Evolutionary conservation across 352 stramenopile species (phyloP).

Genomic region (Pythium vanterpoolii): DNA sequence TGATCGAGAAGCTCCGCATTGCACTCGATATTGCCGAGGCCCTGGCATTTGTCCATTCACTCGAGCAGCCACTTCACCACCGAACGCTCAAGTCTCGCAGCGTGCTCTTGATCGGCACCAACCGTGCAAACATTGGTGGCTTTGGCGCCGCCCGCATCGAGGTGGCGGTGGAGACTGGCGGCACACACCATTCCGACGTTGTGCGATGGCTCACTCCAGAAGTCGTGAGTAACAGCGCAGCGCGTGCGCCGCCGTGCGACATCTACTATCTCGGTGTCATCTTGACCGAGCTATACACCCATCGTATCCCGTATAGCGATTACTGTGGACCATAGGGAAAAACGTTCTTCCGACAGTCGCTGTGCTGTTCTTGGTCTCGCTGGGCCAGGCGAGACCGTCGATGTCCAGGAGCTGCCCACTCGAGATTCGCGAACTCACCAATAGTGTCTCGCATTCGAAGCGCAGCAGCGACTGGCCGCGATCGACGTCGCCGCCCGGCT

Average conservation of each 20-base stretch:
- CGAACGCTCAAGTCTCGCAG: conserved; percentile 25
- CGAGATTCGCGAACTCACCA: conserved; percentile 15
- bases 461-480: conserved; percentile 10
- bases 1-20: conserved; percentile 25
- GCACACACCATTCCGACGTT: background rate
- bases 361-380: conserved; percentile 11
- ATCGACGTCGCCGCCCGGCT: conserved; percentile 18
- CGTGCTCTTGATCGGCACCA: conserved; percentile 21
- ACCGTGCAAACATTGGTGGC: conserved; percentile 25
- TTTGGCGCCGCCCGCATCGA: conserved; percentile 19
- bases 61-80: conserved; percentile 21
- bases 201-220: conserved; percentile 21
- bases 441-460: conserved; percentile 16
- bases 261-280: conserved; percentile 24
- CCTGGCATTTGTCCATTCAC: conserved; percentile 30
- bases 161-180: background rate
- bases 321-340: conserved; percentile 8
- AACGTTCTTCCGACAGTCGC: conserved; percentile 11
- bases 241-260: conserved; percentile 8
- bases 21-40: conserved; percentile 28
- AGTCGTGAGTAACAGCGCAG: conserved; percentile 3
- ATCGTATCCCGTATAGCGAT: conserved; percentile 19
- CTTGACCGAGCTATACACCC: conserved; percentile 21
- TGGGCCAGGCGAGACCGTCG: conserved; percentile 11
- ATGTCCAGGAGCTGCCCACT: conserved; percentile 12